Evolutionary conservation across 2,329 filamentous ascomycete species (phyloP).

Genomic region (Periconia digitata): DNA sequence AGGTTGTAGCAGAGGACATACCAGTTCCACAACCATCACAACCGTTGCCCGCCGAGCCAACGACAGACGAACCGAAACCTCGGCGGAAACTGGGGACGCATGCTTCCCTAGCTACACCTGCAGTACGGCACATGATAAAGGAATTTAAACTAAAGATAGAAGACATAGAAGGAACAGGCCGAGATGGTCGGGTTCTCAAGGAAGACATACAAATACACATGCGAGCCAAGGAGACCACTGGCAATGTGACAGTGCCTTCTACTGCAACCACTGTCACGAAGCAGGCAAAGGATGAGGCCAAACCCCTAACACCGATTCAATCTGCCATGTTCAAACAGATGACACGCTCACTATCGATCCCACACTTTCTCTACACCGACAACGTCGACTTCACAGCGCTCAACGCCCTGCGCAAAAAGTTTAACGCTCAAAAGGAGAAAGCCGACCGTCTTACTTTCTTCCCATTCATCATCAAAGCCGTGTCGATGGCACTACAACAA

Average conservation of each 20-base stretch:
- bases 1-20: conserved; percentile 22
- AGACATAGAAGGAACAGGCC: conserved; percentile 81
- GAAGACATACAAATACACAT: conserved; percentile 71
- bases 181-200: conserved; percentile 86
- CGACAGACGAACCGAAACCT: conserved; percentile 18
- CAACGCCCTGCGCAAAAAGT: conserved; percentile 68
- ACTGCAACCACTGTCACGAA: conserved; percentile 32
- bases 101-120: conserved; percentile 82
- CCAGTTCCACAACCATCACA: conserved; percentile 17
- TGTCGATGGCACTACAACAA: conserved; percentile 78
- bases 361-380: conserved; percentile 94
- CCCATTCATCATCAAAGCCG: conserved; percentile 93
- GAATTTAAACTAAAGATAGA: conserved; percentile 76
- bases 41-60: conserved; percentile 22
- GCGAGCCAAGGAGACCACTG: conserved; percentile 19
- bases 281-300: conserved; percentile 62
- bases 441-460: conserved; percentile 74
- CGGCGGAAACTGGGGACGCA: conserved; percentile 59
- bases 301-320: conserved; percentile 76
- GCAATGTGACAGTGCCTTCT: conserved; percentile 34
- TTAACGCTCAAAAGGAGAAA: conserved; percentile 59
- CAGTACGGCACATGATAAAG: conserved; percentile 85
- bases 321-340: conserved; percentile 96
- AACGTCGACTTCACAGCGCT: conserved; percentile 81
- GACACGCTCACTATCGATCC: conserved; percentile 87